Percentiles rank a stretch among this genome's conserved stretches.
Evolutionary conservation across 495 filamentous ascomycete genomes (phyloP).

Genomic region (Glonium stellatum): DNA sequence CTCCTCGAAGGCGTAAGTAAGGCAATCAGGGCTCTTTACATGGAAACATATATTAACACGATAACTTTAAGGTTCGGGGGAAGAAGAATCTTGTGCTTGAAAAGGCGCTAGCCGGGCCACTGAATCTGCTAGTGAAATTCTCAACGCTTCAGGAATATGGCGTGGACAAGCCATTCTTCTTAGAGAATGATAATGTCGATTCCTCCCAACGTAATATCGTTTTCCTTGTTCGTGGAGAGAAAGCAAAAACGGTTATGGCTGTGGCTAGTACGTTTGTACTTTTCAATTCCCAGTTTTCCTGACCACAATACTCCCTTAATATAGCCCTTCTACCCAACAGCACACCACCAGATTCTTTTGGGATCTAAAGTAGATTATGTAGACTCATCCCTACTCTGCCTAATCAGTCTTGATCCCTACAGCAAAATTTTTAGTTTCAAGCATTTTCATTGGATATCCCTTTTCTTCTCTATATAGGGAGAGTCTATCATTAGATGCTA

Average conservation of each 20-base stretch:
- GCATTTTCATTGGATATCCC: slow-evolving; percentile 11
- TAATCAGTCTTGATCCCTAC: slow-evolving; percentile 61
- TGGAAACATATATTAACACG: slow-evolving; percentile 6
- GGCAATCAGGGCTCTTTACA: slow-evolving; percentile 26
- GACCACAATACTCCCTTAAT: neutral
- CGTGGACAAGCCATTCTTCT: slow-evolving; percentile 89
- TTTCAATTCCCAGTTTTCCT: neutral
- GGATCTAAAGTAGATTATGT: slow-evolving; percentile 58
- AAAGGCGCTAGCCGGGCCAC: slow-evolving; percentile 76
- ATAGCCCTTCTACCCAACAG: neutral
- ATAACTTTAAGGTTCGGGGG: slow-evolving; percentile 67
- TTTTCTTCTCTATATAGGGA: slow-evolving; percentile 12
- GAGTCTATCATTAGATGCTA: slow-evolving; percentile 14
- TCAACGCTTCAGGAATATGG: slow-evolving; percentile 88
- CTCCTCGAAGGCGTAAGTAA: slow-evolving; percentile 87
- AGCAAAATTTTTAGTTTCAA: slow-evolving; percentile 37
- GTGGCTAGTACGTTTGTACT: slow-evolving; percentile 66
- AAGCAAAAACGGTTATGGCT: slow-evolving; percentile 65
- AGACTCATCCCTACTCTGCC: slow-evolving; percentile 51
- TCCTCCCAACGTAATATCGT: slow-evolving; percentile 90
- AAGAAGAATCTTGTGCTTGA: slow-evolving; percentile 98
- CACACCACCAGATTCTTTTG: slow-evolving; percentile 13
- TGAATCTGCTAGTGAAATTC: slow-evolving; percentile 89
- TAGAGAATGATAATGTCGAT: slow-evolving; percentile 92
- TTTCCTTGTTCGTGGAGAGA: slow-evolving; percentile 85